Conservation (phyloP, 2,329 filamentous ascomycete genomes). For the Clonostachys byssicola region DNA sequence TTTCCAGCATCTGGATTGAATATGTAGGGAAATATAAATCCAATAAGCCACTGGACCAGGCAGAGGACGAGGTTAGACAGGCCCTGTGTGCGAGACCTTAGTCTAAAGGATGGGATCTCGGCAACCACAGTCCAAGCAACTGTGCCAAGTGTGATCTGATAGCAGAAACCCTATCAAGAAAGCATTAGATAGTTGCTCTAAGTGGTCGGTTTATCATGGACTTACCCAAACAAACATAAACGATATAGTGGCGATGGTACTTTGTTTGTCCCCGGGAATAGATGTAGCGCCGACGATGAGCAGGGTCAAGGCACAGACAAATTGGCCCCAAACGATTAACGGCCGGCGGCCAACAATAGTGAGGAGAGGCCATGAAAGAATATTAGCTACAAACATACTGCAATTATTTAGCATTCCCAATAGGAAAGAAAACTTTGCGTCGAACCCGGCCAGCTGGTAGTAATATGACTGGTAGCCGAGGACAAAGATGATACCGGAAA, state of each 20-base stretch:
- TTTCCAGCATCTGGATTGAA: conserved; percentile 30
- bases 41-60: background rate
- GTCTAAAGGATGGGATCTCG: background rate
- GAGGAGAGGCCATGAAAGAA: background rate
- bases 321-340: background rate
- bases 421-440: background rate
- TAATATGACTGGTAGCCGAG: background rate
- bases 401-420: background rate
- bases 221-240: background rate
- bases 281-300: background rate
- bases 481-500: background rate
- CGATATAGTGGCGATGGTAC: background rate
- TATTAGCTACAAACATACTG: background rate
- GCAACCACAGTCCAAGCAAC: background rate
- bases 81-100: background rate
- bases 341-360: background rate
- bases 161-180: background rate
- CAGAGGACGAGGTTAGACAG: background rate
- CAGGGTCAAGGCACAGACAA: background rate
- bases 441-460: background rate
- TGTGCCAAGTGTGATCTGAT: background rate
- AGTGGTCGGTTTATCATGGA: background rate
- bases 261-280: background rate
- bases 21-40: conserved; percentile 25
- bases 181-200: background rate